Evolutionary conservation across 768 basidiomycete species (phyloP).

Genomic region (Xerocomus brunneocitrinus): DNA sequence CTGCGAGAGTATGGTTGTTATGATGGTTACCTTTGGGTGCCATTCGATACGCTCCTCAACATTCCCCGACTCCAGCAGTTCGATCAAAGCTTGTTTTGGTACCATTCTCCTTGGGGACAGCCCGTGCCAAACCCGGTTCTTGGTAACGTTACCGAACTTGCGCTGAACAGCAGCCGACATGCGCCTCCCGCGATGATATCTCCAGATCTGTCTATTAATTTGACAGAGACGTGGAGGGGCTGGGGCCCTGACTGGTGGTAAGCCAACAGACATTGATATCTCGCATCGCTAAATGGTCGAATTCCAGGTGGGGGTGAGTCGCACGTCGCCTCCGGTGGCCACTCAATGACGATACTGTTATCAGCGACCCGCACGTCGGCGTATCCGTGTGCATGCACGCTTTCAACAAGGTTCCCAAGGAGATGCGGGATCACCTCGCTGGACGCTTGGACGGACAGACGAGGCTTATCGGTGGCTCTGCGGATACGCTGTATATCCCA

Average conservation of each 20-base stretch:
- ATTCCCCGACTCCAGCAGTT: constrained; percentile 45
- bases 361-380: constrained; percentile 42
- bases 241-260: constrained; percentile 44
- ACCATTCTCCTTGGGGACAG: constrained; percentile 44
- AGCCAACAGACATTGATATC: constrained; percentile 2
- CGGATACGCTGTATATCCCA: constrained; percentile 47
- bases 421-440: constrained; percentile 38
- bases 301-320: constrained; percentile 40
- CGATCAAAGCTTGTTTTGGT: constrained; percentile 44
- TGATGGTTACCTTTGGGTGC: constrained; percentile 49
- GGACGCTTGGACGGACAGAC: constrained; percentile 30
- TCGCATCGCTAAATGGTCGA: constrained; percentile 10
- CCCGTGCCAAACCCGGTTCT: constrained; percentile 40
- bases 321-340: neutral
- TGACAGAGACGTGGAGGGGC: constrained; percentile 39
- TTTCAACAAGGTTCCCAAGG: constrained; percentile 32
- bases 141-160: constrained; percentile 8
- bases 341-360: neutral
- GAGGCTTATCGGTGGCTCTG: constrained; percentile 44
- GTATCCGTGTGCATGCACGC: constrained; percentile 41
- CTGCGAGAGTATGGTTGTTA: constrained; percentile 42
- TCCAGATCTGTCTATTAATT: constrained; percentile 35
- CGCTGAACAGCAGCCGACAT: constrained; percentile 26
- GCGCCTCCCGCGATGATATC: constrained; percentile 39
- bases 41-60: constrained; percentile 48